phyloP scores from a whole-genome alignment of 257 asterid species.

The Haberlea rhodopensis region DNA sequence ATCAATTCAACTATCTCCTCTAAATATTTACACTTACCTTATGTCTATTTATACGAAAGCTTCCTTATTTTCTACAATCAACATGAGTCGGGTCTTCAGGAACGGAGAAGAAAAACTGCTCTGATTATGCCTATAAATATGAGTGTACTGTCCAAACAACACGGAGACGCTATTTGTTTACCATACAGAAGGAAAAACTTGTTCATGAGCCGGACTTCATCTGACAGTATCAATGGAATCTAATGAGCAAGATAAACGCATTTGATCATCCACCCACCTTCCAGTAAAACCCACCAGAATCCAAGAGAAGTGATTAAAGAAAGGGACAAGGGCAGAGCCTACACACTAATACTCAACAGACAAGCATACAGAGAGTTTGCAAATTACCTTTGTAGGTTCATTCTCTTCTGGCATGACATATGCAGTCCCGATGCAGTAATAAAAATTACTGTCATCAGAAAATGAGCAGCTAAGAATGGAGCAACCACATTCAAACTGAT shows the following conservation, averaged over 20 bases:
- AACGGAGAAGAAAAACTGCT: not conserved
- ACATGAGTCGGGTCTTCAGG: not conserved
- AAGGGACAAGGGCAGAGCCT: slow-evolving; percentile 1
- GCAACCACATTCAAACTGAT: slow-evolving; percentile 85
- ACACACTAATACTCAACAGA: not conserved
- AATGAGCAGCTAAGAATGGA: slow-evolving; percentile 96
- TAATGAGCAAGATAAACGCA: not conserved
- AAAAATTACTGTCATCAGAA: slow-evolving; percentile 79
- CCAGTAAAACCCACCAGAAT: not conserved
- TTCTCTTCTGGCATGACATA: slow-evolving; percentile 94
- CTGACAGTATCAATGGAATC: not conserved
- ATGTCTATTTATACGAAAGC: no score
- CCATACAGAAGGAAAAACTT: not conserved
- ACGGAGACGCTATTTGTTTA: not conserved
- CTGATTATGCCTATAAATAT: not conserved
- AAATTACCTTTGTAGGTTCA: slow-evolving; percentile 89
- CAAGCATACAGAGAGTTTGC: not conserved
- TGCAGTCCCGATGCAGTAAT: slow-evolving; percentile 95
- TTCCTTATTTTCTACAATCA: no score
- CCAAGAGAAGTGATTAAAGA: slow-evolving; percentile 4
- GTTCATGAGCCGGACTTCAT: not conserved
- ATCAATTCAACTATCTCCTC: no score
- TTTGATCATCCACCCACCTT: slow-evolving; percentile 3
- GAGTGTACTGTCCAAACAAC: not conserved
- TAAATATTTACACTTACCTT: no score